Evolutionary conservation across 1,139 yeast species (phyloP), one percentile per base, ranked within the genome.

Genomic region (Diutina sp.): DNA sequence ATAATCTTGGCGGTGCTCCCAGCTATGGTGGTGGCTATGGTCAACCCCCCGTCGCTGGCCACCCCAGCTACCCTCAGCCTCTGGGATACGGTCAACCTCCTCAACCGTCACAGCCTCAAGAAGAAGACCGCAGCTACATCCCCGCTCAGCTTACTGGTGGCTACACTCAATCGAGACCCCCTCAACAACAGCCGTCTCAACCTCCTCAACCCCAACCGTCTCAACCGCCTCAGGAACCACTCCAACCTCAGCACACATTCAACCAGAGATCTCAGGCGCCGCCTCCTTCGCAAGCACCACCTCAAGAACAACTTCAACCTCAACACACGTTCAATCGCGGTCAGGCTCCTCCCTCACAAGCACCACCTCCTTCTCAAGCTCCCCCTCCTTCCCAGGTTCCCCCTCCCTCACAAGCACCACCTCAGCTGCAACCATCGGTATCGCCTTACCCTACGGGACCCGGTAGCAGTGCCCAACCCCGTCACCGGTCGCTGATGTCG

Each of bases 1-100:
- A 73, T 56, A 29, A 56, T 6, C 28, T 59, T n/a, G 14, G 41
- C 11, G 14, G 41, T 7, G 14, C 14, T 21, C 4, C 25, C 6
- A 14, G 45, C 45, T 44, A 44, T 32, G 9, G 12, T 21, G 9
- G 12, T 21, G 50, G 50, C 16, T 28, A 46, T 14, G 32, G 50
- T 14, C 50, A 25, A 46, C 50, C 50, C 7, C 50, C 11, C 25
- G 32, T 8, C 11, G 21, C 50, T 11, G 32, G 32, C 21, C 32
- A n/a, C 7, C 50, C 46, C 2, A n/a, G 16, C 18, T n/a, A 18
- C 3, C n/a, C 11, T n/a, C 46, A n/a, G 6, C 3, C 25, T 7
- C 18, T 18, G 46, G 28, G 21, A 11, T 18, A 44, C 25, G 46
- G 46, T 1, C 46, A 44, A 6, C 48, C 14, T 29, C 48, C 30